Evolutionary conservation across 2,329 filamentous ascomycete genomes (phyloP).

Genomic region (Colletotrichum sojae): DNA sequence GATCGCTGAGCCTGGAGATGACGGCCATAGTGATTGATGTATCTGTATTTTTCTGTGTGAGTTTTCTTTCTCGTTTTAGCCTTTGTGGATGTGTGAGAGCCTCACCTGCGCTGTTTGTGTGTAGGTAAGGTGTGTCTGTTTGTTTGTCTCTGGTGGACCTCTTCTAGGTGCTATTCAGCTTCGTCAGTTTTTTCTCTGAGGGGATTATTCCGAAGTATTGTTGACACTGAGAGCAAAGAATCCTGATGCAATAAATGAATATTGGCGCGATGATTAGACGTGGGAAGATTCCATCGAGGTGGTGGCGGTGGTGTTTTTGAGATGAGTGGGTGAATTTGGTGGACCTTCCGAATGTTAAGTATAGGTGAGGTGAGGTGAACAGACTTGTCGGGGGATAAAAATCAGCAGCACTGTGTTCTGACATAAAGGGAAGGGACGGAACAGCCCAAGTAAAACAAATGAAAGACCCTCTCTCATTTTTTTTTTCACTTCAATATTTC

Average conservation of each 20-base stretch:
- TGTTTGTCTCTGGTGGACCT: too few species aligned
- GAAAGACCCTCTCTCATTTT: too few species aligned
- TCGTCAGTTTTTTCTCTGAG: too few species aligned
- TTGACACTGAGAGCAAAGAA: too few species aligned
- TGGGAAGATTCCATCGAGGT: not conserved
- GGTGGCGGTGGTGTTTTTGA: not conserved
- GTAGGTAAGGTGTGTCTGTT: not conserved
- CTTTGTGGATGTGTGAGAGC: not conserved
- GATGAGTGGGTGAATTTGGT: not conserved
- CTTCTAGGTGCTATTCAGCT: too few species aligned
- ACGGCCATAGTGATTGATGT: slow-evolving; percentile 12
- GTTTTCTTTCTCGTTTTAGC: not conserved
- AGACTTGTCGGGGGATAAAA: not conserved
- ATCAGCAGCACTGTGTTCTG: not conserved
- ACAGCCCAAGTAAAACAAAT: too few species aligned
- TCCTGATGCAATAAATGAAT: too few species aligned
- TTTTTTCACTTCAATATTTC: too few species aligned
- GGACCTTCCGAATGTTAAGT: not conserved
- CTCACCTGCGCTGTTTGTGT: not conserved
- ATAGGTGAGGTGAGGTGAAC: not conserved
- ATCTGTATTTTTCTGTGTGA: not conserved
- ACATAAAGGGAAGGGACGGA: not conserved
- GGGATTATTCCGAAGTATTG: too few species aligned
- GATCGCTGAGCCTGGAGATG: slow-evolving; percentile 9
- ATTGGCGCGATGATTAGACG: too few species aligned